Evolutionary conservation across 1,284 basidiomycete genomes (phyloP), one percentile per base, ranked within the genome.

Genomic region (Cutaneotrichosporon curvatum): DNA sequence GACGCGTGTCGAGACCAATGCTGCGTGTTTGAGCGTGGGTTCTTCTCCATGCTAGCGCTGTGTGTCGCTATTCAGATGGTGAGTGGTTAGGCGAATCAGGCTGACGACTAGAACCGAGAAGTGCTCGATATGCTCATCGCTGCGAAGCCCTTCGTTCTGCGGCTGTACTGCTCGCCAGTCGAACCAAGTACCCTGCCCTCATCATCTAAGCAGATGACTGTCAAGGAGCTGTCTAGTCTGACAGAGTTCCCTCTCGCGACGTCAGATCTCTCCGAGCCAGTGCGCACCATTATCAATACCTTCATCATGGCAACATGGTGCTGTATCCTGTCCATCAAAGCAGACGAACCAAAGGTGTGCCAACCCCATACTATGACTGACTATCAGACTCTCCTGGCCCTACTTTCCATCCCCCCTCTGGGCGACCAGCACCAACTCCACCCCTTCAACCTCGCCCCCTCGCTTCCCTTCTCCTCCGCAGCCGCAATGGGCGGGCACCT

Each of bases 1-100:
- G 8, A 51, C 48, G 16, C 15, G 36, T 21, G 31, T 57, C 21
- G 21, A 10, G 50, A 49, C 8, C 31, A 40, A 4, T 61, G 60
- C 37, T 55, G 51, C 0, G 18, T 59, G n/a, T 48, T 67, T 18
- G 63, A 68, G 45, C 57, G 50, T 30, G 56, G 51, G 1, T 49
- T 49, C 10, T 41, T 58, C 31, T 51, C 45, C 18, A 33, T 67
- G 3, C 49, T 55, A 2, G 16, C 35, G 7, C 59, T 54, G 37
- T 55, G 50, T 23, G 12, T 63, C 11, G 30, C 39, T 2, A 21
- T 65, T 16, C 54, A 58, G 34, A 61, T 65, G 60, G 65, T 67
- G 48, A 51, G 62, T 56, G 11, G 3, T 9, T 3, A 4, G 7
- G 15, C 3, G 12, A 11, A 7, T 28, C 8, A 28, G 6, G 43